phyloP scores from a whole-genome alignment of 768 basidiomycete species.

The Vararia minispora region DNA sequence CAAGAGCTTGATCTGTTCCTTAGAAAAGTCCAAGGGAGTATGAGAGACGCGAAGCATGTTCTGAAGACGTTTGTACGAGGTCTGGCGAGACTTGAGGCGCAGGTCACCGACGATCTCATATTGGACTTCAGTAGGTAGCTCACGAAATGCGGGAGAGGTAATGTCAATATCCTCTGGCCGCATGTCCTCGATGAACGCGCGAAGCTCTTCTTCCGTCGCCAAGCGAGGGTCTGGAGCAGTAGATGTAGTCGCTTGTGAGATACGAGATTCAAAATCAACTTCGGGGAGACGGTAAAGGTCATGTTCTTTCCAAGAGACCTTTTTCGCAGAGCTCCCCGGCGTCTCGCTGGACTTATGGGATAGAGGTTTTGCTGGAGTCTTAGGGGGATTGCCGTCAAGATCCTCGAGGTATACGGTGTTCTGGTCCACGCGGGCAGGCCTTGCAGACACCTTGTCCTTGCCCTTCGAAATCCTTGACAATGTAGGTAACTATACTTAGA shows the following conservation, averaged over 20 bases:
- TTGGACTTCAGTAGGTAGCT: conserved; percentile 91
- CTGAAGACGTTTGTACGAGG: conserved; percentile 82
- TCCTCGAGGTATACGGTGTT: conserved; percentile 87
- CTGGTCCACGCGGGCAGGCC: conserved; percentile 48
- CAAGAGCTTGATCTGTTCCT: conserved; percentile 87
- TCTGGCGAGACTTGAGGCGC: conserved; percentile 88
- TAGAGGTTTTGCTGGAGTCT: conserved; percentile 39
- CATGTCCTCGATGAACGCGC: conserved; percentile 91
- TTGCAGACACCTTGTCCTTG: conserved; percentile 34
- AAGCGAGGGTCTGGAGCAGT: conserved; percentile 77
- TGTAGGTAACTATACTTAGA: background rate
- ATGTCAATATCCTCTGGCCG: conserved; percentile 93
- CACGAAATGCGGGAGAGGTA: conserved; percentile 78
- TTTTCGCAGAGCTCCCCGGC: conserved; percentile 34
- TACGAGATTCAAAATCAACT: conserved; percentile 52
- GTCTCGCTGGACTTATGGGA: too few species aligned
- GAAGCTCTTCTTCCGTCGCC: conserved; percentile 93
- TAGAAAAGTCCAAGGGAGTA: conserved; percentile 92
- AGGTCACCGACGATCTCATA: conserved; percentile 98
- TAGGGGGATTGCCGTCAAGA: conserved; percentile 41
- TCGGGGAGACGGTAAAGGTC: conserved; percentile 94
- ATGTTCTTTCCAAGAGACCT: conserved; percentile 57
- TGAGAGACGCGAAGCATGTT: conserved; percentile 73
- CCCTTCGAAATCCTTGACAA: conserved; percentile 21
- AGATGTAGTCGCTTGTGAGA: conserved; percentile 51